Evolutionary conservation across 768 basidiomycete species (phyloP).

Genomic region (Mycena leptocephala): DNA sequence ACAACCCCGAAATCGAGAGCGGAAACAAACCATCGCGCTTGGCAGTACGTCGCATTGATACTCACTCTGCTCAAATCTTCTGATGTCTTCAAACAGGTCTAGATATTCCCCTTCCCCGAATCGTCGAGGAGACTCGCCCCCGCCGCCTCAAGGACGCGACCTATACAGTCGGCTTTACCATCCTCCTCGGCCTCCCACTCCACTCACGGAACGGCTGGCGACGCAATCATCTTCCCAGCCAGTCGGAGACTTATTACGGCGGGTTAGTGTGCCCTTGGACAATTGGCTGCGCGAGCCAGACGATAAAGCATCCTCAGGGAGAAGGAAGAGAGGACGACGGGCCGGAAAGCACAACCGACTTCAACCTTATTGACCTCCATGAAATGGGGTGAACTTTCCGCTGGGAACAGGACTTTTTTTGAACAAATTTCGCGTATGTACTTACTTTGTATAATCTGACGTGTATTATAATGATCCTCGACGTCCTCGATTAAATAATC

Average conservation of each 20-base stretch:
- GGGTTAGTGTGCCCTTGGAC: not conserved
- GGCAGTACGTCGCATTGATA: not conserved
- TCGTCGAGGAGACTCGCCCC: not conserved
- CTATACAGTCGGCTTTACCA: not conserved
- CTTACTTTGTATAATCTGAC: too few species aligned
- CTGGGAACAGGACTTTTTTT: too few species aligned
- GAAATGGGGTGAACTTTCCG: too few species aligned
- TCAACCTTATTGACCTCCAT: too few species aligned
- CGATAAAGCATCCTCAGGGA: not conserved
- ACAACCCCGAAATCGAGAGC: too few species aligned
- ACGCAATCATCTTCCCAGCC: too few species aligned
- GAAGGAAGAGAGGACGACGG: not conserved
- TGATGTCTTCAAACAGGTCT: too few species aligned
- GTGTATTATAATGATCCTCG: too few species aligned
- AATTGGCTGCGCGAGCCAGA: not conserved
- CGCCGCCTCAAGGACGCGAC: not conserved
- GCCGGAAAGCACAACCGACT: not conserved
- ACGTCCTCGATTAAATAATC: too few species aligned
- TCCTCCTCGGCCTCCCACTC: not conserved
- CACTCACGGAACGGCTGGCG: not conserved
- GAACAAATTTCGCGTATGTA: too few species aligned
- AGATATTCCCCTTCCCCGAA: not conserved
- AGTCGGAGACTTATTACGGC: not conserved
- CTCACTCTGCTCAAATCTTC: not conserved
- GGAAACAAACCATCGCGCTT: too few species aligned